These are phyloP conservation scores for Chalciporus piperatus DNA, from an alignment of 768 basidiomycete species.

Conservation along the genomic window DNA sequence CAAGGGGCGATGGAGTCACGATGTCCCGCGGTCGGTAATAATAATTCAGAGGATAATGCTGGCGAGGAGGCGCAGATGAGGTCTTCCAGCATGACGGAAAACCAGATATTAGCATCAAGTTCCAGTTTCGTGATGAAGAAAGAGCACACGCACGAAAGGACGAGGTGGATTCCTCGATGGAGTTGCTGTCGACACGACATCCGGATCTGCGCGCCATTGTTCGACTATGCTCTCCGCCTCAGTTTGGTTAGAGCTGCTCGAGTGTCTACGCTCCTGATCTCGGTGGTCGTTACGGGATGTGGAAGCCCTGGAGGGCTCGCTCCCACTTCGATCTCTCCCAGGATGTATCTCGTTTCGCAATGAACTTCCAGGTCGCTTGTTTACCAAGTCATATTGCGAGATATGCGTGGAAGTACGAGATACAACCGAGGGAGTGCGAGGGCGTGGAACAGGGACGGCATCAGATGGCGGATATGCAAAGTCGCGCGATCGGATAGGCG, in stretches of 20 bases:
- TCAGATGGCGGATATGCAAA: conserved; percentile 25
- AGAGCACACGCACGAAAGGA: conserved; percentile 18
- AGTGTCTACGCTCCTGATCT: conserved; percentile 13
- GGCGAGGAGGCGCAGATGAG: conserved; percentile 9
- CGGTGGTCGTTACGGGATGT: conserved; percentile 16
- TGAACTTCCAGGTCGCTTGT: conserved; percentile 23
- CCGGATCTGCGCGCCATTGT: conserved; percentile 32
- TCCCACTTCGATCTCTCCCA: conserved; percentile 22
- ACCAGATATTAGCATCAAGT: conserved; percentile 4
- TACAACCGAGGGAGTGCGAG: conserved; percentile 19
- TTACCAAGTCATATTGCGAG: conserved; percentile 32
- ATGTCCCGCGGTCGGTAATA: conserved; percentile 33
- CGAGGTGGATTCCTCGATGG: conserved; percentile 17
- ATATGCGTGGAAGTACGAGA: conserved; percentile 31
- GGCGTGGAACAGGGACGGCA: conserved; percentile 9
- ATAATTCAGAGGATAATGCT: conserved; percentile 11
- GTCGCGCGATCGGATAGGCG: conserved; percentile 27
- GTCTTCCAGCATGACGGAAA: conserved; percentile 12
- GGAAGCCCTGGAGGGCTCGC: conserved; percentile 20
- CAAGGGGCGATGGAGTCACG: conserved; percentile 25
- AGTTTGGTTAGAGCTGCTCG: conserved; percentile 19
- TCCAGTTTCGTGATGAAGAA: background rate
- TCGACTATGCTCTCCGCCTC: conserved; percentile 27
- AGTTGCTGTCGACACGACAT: conserved; percentile 14
- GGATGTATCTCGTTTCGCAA: conserved; percentile 25